Conservation (phyloP, 495 filamentous ascomycete genomes). For the Penicillium chermesinum region DNA sequence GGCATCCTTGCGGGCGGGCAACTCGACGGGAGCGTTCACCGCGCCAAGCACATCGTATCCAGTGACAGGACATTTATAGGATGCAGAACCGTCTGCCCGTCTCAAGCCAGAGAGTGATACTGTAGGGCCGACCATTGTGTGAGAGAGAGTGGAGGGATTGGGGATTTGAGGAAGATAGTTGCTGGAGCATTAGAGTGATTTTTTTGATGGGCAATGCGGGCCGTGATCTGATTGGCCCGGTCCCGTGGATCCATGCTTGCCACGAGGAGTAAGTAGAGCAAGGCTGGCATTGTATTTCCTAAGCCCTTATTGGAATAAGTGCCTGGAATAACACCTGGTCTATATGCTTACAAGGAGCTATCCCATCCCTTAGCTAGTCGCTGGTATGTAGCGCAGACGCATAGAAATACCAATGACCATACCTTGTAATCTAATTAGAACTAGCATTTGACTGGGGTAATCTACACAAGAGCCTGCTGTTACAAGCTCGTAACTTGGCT, state of each 20-base stretch:
- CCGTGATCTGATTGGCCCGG: constrained; percentile 18
- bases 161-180: constrained; percentile 4
- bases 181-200: constrained; percentile 9
- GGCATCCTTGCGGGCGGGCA: constrained; percentile 66
- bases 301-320: too few relatives aligned
- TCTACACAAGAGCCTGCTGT: too few relatives aligned
- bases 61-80: constrained; percentile 60
- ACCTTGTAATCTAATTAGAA: too few relatives aligned
- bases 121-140: constrained; percentile 35
- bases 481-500: too few relatives aligned
- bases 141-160: not conserved
- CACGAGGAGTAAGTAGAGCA: too few relatives aligned
- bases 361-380: too few relatives aligned
- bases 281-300: too few relatives aligned
- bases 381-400: too few relatives aligned
- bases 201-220: constrained; percentile 21
- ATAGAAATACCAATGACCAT: too few relatives aligned
- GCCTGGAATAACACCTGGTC: too few relatives aligned
- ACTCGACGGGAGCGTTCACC: constrained; percentile 91
- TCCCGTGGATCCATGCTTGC: not conserved
- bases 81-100: constrained; percentile 83
- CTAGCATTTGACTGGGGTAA: too few relatives aligned
- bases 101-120: constrained; percentile 49
- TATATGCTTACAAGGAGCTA: too few relatives aligned
- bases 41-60: constrained; percentile 78